Evolutionary conservation across 2,329 filamentous ascomycete species (phyloP).

Genomic region (Aspergillus tanneri): DNA sequence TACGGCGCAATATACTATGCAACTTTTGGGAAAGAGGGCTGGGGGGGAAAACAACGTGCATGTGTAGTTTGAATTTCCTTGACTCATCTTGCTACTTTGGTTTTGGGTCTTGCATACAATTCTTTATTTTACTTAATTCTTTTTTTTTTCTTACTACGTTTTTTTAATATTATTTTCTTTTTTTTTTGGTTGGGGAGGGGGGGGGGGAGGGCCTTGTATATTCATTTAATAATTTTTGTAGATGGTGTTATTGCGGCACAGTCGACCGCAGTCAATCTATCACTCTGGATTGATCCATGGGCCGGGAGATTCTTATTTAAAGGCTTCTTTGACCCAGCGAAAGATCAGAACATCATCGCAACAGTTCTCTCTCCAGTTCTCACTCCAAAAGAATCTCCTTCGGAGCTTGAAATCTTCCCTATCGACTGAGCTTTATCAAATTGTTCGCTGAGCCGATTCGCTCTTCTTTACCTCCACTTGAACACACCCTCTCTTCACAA

Average conservation of each 20-base stretch:
- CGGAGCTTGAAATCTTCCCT: background rate
- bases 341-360: slow-evolving; percentile 16
- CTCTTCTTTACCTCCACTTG: slow-evolving; percentile 1
- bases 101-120: slow-evolving; percentile 7
- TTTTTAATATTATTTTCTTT: slow-evolving; percentile 10
- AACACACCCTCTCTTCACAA: background rate
- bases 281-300: slow-evolving; percentile 16
- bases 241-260: slow-evolving; percentile 24
- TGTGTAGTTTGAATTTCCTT: slow-evolving; percentile 18
- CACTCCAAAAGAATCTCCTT: slow-evolving; percentile 1
- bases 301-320: slow-evolving; percentile 23
- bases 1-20: slow-evolving; percentile 12
- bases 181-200: slow-evolving; percentile 12
- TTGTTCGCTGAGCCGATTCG: background rate
- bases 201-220: too few species aligned
- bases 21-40: slow-evolving; percentile 9
- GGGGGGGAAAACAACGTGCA: slow-evolving; percentile 15
- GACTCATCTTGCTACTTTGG: slow-evolving; percentile 20
- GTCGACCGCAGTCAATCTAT: slow-evolving; percentile 21
- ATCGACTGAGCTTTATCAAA: background rate
- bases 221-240: slow-evolving; percentile 14
- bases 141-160: slow-evolving; percentile 13
- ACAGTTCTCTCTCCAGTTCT: slow-evolving; percentile 7
- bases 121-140: slow-evolving; percentile 7
- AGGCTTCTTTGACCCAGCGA: slow-evolving; percentile 19